Percentiles rank a stretch among this genome's conserved stretches.
Evolutionary conservation across 1,284 basidiomycete species (phyloP).

Genomic region (Sporisorium reilianum): DNA sequence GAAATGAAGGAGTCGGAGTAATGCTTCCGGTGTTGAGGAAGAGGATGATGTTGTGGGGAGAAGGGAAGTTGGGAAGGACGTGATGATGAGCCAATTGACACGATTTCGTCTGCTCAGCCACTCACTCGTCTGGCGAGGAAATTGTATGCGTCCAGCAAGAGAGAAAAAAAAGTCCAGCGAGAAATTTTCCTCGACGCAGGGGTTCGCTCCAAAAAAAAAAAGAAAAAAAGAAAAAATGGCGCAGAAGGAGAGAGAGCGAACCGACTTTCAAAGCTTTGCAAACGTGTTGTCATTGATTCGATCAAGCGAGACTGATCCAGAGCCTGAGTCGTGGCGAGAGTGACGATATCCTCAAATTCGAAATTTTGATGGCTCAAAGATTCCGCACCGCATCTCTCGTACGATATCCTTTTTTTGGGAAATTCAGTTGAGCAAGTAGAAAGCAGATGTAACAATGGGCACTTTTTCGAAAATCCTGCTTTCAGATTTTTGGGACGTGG

Average conservation of each 20-base stretch:
- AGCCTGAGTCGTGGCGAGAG: not conserved
- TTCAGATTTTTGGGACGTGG: constrained; percentile 35
- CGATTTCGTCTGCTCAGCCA: constrained; percentile 20
- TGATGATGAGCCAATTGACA: constrained; percentile 7
- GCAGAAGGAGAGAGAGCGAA: not conserved
- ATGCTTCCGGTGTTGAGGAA: constrained; percentile 23
- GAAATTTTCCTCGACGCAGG: too few relatives aligned
- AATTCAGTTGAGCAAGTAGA: too few relatives aligned
- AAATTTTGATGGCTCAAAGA: constrained; percentile 4
- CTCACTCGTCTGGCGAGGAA: too few relatives aligned
- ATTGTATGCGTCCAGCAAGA: too few relatives aligned
- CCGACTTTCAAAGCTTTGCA: too few relatives aligned
- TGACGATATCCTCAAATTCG: constrained; percentile 12
- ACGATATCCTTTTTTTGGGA: constrained; percentile 1
- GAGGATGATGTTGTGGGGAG: constrained; percentile 12
- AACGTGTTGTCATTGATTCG: constrained; percentile 12
- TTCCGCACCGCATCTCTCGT: not conserved
- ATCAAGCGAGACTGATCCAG: constrained; percentile 2
- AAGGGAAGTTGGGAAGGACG: not conserved
- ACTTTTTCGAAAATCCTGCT: not conserved
- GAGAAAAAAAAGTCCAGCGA: constrained; percentile 11
- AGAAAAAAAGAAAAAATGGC: not conserved
- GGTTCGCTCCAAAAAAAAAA: too few relatives aligned
- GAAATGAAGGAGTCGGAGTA: not conserved
- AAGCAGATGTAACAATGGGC: not conserved